Percentiles rank a stretch among this genome's conserved stretches.
These are phyloP conservation scores for Amaranthus hypochondriacus DNA, from an alignment of 148 eudicot genomes.

Conservation along the genomic window DNA sequence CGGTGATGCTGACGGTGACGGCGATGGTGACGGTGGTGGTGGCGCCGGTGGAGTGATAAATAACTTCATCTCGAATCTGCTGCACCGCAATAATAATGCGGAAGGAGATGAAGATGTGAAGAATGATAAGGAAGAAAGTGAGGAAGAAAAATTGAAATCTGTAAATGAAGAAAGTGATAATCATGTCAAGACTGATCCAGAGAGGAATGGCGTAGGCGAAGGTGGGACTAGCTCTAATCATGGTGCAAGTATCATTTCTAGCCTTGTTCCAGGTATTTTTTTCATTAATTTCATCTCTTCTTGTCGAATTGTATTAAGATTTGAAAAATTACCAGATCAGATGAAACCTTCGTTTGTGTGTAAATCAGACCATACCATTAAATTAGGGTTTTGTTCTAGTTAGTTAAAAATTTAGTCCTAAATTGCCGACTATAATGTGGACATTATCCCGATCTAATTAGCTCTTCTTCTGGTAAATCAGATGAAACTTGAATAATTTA, in stretches of 20 bases:
- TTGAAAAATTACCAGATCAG: too few relatives aligned
- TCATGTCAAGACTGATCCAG: neutral
- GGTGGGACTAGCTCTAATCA: neutral
- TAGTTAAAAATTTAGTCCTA: too few relatives aligned
- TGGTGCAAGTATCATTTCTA: slow-evolving; percentile 13
- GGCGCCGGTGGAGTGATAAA: slow-evolving; percentile 23
- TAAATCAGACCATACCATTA: too few relatives aligned
- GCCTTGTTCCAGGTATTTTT: slow-evolving; percentile 23
- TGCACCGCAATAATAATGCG: slow-evolving; percentile 3
- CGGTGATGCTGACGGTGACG: neutral
- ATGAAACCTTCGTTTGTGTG: too few relatives aligned
- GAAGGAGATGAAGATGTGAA: slow-evolving; percentile 16
- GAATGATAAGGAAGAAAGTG: neutral
- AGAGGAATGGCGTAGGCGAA: neutral
- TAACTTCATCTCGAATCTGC: slow-evolving; percentile 17
- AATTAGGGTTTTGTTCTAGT: too few relatives aligned
- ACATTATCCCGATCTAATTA: too few relatives aligned
- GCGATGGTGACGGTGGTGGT: neutral
- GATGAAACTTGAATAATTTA: too few relatives aligned
- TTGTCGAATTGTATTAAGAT: too few relatives aligned
- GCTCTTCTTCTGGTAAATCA: too few relatives aligned
- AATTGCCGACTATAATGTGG: too few relatives aligned
- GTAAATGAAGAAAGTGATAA: neutral
- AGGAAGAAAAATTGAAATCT: neutral
- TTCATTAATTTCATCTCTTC: too few relatives aligned